These are phyloP conservation scores for Penicillium turbatum DNA, from an alignment of 495 filamentous ascomycete species.

Conservation along the genomic window DNA sequence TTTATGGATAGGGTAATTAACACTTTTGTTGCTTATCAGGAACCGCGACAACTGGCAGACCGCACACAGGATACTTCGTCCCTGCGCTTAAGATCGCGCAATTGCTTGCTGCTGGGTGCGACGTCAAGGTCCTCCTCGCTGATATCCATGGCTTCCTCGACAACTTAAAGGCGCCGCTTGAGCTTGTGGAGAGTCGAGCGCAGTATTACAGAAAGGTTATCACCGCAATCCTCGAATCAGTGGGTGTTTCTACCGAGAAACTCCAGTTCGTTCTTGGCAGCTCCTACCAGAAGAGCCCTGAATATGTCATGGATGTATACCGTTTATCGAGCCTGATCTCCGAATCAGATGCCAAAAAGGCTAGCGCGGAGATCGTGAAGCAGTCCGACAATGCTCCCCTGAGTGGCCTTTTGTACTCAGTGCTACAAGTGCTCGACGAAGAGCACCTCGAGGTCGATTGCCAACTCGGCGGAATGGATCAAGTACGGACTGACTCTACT, in stretches of 20 bases:
- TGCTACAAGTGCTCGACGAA: conserved; percentile 87
- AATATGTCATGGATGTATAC: conserved; percentile 44
- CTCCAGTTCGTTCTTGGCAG: conserved; percentile 82
- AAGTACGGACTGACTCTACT: too few relatives aligned
- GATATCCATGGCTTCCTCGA: conserved; percentile 57
- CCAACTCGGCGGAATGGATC: conserved; percentile 57
- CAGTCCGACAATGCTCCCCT: conserved; percentile 4
- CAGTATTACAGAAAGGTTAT: conserved; percentile 52
- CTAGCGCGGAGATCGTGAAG: conserved; percentile 7
- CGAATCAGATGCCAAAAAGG: conserved; percentile 50
- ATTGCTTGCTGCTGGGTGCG: conserved; percentile 77
- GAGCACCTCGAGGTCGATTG: conserved; percentile 81
- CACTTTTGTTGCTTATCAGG: conserved; percentile 34
- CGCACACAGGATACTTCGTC: conserved; percentile 83
- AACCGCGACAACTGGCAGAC: conserved; percentile 76
- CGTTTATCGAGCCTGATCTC: conserved; percentile 24
- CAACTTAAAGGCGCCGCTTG: conserved; percentile 71
- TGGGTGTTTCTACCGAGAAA: conserved; percentile 71
- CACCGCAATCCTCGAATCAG: conserved; percentile 60
- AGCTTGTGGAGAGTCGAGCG: conserved; percentile 57
- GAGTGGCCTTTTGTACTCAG: conserved; percentile 60
- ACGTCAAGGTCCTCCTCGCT: conserved; percentile 75
- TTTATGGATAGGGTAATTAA: not conserved
- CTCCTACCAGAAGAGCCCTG: conserved; percentile 61
- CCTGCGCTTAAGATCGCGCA: conserved; percentile 74